phyloP scores from a whole-genome alignment of 306 rosid species.

The Potentilla sterilis region DNA sequence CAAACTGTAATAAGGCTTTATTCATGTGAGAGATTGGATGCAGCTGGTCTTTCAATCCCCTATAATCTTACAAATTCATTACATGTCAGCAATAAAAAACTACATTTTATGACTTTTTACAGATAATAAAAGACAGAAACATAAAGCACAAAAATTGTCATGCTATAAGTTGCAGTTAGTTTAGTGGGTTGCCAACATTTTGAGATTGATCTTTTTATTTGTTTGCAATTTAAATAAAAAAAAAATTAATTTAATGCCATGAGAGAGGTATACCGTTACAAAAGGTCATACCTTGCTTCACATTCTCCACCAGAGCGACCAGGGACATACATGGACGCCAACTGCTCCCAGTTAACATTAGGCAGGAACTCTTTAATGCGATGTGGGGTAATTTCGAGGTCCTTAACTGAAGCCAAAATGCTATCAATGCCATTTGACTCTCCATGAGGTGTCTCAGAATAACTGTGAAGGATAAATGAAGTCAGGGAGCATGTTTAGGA shows the following conservation, averaged over 20 bases:
- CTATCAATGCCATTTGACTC: conserved; percentile 53
- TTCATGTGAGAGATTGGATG: background rate
- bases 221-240: background rate
- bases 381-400: conserved; percentile 54
- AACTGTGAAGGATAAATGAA: conserved; percentile 29
- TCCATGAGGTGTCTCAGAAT: conserved; percentile 45
- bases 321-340: conserved; percentile 67
- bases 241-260: background rate
- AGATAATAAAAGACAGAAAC: background rate
- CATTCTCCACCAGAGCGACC: conserved; percentile 87
- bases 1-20: background rate
- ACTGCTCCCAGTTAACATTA: conserved; percentile 76
- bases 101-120: background rate
- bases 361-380: conserved; percentile 62
- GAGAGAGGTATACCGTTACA: background rate
- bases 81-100: background rate
- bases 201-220: background rate
- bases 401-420: conserved; percentile 54
- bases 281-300: conserved; percentile 71
- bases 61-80: background rate
- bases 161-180: background rate
- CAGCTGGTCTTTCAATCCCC: background rate
- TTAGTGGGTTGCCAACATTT: background rate
- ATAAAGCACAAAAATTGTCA: background rate
- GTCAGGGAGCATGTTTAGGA: conserved; percentile 14